Evolutionary conservation across 2,329 filamentous ascomycete species (phyloP), one percentile per base, ranked within the genome.

Genomic region (Emmonsia crescens): DNA sequence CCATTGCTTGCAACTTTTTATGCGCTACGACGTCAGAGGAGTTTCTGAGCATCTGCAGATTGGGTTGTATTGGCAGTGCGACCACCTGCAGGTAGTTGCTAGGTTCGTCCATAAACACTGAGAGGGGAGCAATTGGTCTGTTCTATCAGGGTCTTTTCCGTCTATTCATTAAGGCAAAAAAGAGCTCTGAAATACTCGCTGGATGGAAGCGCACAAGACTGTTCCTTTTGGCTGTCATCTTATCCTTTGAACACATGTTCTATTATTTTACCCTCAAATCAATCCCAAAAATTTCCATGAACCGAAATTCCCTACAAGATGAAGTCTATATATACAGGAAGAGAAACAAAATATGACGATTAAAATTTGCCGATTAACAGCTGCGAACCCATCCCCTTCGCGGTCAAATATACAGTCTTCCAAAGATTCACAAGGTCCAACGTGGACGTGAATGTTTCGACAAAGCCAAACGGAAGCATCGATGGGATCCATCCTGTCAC

Each of bases 381-480:
- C 75, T 95, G 93, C 40, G 75, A 74, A 63, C 90, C 77, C 85
- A 94, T 96, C 80, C 91, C 84, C 62, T 85, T 78, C 1, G 79
- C 91, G 1, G 91, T 95, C 63, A 93, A 81, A 66, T 78, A 80
- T 40, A 83, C 83, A n/a, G 89, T 96, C 69, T 83, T 82, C 88
- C 88, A 94, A 70, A 96, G 75, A 1, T 91, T 96, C n/a, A 83
- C 85, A 72, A 95, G 83, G 75, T 96, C 91, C 66, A 96, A 79
- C 4, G 91, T 96, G 75, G 87, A 91, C 60, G 81, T 84, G 63
- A 96, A 81, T 55, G 84, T 85, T 75, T 96, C 91, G 65, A 90
- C 89, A 74, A 88, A 93, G 63, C 91, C 91, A 74, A 96, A 96
- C 74, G 89, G 88, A 59, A 96, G 79, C 91, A 96, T 96, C 62